These are phyloP conservation scores for Eucalyptus pauciflora DNA, from an alignment of 345 rosid genomes.

Conservation along the genomic window DNA sequence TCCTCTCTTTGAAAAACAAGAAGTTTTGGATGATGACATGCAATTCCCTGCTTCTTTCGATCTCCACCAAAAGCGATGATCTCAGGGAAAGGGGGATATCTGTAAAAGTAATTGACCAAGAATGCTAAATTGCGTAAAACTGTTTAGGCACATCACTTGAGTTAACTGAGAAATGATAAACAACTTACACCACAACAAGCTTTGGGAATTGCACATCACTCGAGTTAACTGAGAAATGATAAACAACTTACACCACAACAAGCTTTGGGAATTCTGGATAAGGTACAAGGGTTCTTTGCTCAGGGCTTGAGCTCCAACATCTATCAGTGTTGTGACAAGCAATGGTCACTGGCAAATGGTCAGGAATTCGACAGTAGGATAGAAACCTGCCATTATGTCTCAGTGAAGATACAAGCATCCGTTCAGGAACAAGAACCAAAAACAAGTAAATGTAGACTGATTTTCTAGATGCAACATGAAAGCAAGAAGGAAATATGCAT, in stretches of 20 bases:
- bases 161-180: neutral
- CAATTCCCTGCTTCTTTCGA: slow-evolving; percentile 69
- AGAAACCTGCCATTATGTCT: slow-evolving; percentile 43
- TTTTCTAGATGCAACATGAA: neutral
- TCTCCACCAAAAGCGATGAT: slow-evolving; percentile 82
- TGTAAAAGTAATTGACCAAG: slow-evolving; percentile 7
- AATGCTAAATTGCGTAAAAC: neutral
- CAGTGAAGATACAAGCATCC: neutral
- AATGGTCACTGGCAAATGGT: slow-evolving; percentile 68
- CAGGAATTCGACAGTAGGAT: slow-evolving; percentile 58
- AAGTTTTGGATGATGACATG: slow-evolving; percentile 93
- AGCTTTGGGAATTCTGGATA: slow-evolving; percentile 62
- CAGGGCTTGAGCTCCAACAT: slow-evolving; percentile 74
- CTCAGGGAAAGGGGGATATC: slow-evolving; percentile 86
- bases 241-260: slow-evolving; percentile 49
- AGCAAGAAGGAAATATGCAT: neutral
- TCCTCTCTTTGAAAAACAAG: slow-evolving; percentile 75
- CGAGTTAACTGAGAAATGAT: neutral
- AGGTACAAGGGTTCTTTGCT: slow-evolving; percentile 47
- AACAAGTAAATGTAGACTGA: neutral
- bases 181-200: slow-evolving; percentile 54
- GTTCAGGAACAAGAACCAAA: neutral
- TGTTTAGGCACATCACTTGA: neutral
- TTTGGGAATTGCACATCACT: neutral
- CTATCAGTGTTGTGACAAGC: slow-evolving; percentile 71